Conservation (phyloP, 495 filamentous ascomycete species). For the Hypoxylon subgilvum region DNA sequence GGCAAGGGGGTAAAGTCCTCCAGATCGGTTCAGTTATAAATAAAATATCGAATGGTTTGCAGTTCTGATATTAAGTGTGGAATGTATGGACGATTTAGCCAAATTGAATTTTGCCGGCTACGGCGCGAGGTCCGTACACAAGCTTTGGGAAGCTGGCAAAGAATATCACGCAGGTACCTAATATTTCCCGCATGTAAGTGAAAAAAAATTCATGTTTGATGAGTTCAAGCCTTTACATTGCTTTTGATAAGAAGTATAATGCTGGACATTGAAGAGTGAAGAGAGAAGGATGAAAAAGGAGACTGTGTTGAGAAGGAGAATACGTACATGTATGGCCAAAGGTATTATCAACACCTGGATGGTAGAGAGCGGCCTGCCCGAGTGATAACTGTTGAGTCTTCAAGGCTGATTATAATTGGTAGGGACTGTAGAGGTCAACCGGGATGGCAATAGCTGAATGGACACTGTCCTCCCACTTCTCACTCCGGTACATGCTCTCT, state of each 20-base stretch:
- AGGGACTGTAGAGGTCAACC: not conserved
- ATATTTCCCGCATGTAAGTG: not conserved
- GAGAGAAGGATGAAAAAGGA: not conserved
- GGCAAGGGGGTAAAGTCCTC: conserved; percentile 16
- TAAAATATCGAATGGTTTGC: conserved; percentile 27
- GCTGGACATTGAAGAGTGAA: not conserved
- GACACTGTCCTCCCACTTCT: no score
- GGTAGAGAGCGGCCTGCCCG: no score
- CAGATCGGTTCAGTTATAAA: conserved; percentile 27
- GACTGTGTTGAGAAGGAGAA: no score
- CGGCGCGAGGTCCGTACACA: conserved; percentile 2
- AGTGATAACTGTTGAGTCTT: conserved; percentile 10
- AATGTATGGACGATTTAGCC: conserved; percentile 33
- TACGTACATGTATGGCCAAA: no score
- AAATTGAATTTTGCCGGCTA: conserved; percentile 35
- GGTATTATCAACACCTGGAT: no score
- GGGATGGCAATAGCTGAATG: not conserved
- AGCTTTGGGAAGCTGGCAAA: conserved; percentile 3
- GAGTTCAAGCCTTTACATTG: not conserved
- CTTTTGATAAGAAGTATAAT: not conserved
- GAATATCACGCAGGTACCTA: not conserved
- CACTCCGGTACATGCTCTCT: conserved; percentile 1
- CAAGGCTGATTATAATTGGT: conserved; percentile 15
- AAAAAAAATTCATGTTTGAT: not conserved
- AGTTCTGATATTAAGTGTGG: conserved; percentile 35